Evolutionary conservation across 345 rosid species (phyloP).

Genomic region (Hibiscus syriacus): DNA sequence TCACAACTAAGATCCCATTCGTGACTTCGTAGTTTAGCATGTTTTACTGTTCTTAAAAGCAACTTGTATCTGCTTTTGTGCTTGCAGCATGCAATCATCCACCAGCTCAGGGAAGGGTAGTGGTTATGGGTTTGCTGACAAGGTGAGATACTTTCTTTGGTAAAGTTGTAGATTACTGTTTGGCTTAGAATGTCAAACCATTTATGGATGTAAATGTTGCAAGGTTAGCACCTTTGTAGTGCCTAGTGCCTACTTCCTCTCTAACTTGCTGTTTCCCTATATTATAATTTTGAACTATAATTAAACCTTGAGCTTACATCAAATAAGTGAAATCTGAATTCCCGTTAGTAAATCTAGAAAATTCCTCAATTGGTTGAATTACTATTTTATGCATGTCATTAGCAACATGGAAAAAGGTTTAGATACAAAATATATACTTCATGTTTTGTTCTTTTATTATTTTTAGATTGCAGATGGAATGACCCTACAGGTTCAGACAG

Average conservation of each 20-base stretch:
- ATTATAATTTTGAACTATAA: background rate
- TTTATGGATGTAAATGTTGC: background rate
- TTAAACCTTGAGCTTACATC: background rate
- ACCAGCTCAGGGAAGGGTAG: constrained; percentile 60
- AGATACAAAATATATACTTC: constrained; percentile 6
- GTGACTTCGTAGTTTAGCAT: background rate
- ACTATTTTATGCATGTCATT: background rate
- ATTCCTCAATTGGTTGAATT: background rate
- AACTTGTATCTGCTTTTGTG: constrained; percentile 3
- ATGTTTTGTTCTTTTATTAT: constrained; percentile 10
- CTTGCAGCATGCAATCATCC: constrained; percentile 53
- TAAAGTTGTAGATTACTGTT: constrained; percentile 1
- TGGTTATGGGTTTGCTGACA: constrained; percentile 96
- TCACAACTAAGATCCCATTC: background rate
- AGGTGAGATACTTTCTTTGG: constrained; percentile 47
- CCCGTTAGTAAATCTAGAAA: background rate
- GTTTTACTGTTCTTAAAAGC: background rate
- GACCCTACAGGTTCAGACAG: constrained; percentile 78
- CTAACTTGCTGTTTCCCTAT: background rate
- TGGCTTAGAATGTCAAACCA: background rate
- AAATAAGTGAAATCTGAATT: background rate
- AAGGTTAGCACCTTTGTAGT: background rate
- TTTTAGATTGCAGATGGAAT: constrained; percentile 98
- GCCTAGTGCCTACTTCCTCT: background rate
- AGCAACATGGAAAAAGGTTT: constrained; percentile 3